Evolutionary conservation across 108 stramenopile genomes (phyloP).

Genomic region (Nitzschia sp.): DNA sequence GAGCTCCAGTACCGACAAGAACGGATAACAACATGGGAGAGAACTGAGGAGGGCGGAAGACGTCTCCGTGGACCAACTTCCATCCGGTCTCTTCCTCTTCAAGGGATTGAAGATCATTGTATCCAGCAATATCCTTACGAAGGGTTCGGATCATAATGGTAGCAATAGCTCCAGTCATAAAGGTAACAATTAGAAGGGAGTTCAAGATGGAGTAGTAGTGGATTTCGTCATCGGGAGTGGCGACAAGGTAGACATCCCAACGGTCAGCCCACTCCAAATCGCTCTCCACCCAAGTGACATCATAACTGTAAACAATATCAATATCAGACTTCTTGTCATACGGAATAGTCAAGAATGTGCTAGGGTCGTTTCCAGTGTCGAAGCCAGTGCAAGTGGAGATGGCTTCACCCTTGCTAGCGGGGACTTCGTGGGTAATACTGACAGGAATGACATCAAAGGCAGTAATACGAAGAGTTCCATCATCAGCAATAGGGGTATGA

Average conservation of each 20-base stretch:
- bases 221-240: constrained; percentile 91
- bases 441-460: constrained; percentile 92
- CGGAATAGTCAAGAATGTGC: constrained; percentile 36
- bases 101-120: constrained; percentile 89
- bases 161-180: constrained; percentile 96
- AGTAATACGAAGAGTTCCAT: constrained; percentile 84
- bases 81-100: constrained; percentile 96
- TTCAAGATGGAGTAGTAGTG: constrained; percentile 99
- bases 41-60: constrained; percentile 89
- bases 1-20: constrained; percentile 90
- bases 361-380: constrained; percentile 53
- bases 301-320: constrained; percentile 87
- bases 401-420: constrained; percentile 1
- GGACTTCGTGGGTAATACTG: constrained; percentile 77
- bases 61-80: constrained; percentile 98
- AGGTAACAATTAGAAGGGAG: constrained; percentile 97
- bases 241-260: constrained; percentile 98
- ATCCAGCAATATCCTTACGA: constrained; percentile 92
- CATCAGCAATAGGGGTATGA: constrained; percentile 65
- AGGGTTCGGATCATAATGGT: constrained; percentile 96
- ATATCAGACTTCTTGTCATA: constrained; percentile 20
- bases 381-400: constrained; percentile 41
- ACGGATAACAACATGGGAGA: constrained; percentile 88
- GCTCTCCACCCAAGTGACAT: constrained; percentile 88
- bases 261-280: constrained; percentile 93